Percentiles rank a stretch among this genome's conserved stretches.
phyloP scores from a whole-genome alignment of 306 rosid genomes.

The Cicer chorassanicum region DNA sequence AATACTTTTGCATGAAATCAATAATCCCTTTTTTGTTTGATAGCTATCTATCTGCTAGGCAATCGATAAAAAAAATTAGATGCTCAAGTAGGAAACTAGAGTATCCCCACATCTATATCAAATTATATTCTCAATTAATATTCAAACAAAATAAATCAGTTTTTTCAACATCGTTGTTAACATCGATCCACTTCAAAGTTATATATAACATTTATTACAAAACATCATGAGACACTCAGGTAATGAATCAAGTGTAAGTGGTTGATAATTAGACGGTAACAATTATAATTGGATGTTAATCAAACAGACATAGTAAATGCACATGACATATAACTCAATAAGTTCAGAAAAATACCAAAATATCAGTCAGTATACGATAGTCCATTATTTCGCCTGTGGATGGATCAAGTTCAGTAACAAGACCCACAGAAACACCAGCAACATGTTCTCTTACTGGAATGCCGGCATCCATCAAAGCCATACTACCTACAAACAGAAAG shows the following conservation, averaged over 20 bases:
- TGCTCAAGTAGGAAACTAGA: slow-evolving; percentile 21
- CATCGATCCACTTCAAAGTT: neutral
- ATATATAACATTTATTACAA: neutral
- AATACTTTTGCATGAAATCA: slow-evolving; percentile 27
- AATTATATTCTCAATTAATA: slow-evolving; percentile 13
- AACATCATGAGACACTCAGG: neutral
- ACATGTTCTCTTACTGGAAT: slow-evolving; percentile 84
- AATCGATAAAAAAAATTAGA: slow-evolving; percentile 23
- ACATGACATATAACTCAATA: slow-evolving; percentile 25
- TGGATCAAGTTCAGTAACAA: slow-evolving; percentile 82
- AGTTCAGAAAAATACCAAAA: slow-evolving; percentile 64
- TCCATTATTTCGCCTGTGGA: slow-evolving; percentile 72
- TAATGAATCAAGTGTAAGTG: neutral
- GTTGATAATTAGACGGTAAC: slow-evolving; percentile 10
- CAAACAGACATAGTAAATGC: slow-evolving; percentile 28
- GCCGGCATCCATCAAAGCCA: slow-evolving; percentile 99
- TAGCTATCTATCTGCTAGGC: slow-evolving; percentile 15
- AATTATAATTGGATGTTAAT: slow-evolving; percentile 29
- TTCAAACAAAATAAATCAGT: slow-evolving; percentile 6
- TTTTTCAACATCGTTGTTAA: neutral
- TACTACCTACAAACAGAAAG: slow-evolving; percentile 65
- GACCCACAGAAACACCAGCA: slow-evolving; percentile 98
- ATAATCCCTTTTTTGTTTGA: slow-evolving; percentile 22
- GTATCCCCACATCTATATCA: slow-evolving; percentile 10
- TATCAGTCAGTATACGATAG: slow-evolving; percentile 93